These are phyloP conservation scores for Backusella tuberculispora DNA, from an alignment of 192 early-diverging fungal species.

Conservation along the genomic window DNA sequence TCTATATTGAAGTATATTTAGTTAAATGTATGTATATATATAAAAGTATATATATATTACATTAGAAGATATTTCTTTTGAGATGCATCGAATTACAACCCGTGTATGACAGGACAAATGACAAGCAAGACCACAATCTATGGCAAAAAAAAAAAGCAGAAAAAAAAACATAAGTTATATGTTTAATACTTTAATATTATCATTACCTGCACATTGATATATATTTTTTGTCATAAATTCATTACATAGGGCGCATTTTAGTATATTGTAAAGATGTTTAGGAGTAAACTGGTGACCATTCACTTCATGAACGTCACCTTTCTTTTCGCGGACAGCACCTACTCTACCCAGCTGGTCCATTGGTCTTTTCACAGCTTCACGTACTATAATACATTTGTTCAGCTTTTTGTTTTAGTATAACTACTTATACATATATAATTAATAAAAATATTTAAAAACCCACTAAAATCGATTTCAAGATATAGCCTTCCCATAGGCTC, in stretches of 20 bases:
- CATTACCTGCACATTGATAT: slow-evolving; percentile 88
- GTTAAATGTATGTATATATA: not conserved
- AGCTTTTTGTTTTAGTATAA: not conserved
- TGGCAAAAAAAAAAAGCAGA: not conserved
- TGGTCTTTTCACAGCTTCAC: slow-evolving; percentile 44
- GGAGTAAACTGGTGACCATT: slow-evolving; percentile 93
- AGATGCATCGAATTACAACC: slow-evolving; percentile 88
- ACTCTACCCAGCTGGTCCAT: slow-evolving; percentile 69
- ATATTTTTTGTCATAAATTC: slow-evolving; percentile 90
- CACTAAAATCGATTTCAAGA: slow-evolving; percentile 85
- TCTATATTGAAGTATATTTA: slow-evolving; percentile 30
- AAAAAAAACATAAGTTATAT: not conserved
- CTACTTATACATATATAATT: not conserved
- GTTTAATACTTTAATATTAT: not conserved
- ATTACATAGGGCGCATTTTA: slow-evolving; percentile 94
- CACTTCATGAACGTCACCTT: slow-evolving; percentile 83
- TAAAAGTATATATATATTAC: not conserved
- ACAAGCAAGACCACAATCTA: slow-evolving; percentile 92
- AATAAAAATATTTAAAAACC: not conserved
- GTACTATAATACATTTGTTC: slow-evolving; percentile 17
- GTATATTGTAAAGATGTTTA: slow-evolving; percentile 90
- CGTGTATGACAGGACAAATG: slow-evolving; percentile 87
- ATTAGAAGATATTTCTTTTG: slow-evolving; percentile 23
- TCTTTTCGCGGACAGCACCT: slow-evolving; percentile 73
- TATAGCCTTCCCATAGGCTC: slow-evolving; percentile 91